Evolutionary conservation across 352 stramenopile genomes (phyloP).

Genomic region (Globisporangium spiculum): DNA sequence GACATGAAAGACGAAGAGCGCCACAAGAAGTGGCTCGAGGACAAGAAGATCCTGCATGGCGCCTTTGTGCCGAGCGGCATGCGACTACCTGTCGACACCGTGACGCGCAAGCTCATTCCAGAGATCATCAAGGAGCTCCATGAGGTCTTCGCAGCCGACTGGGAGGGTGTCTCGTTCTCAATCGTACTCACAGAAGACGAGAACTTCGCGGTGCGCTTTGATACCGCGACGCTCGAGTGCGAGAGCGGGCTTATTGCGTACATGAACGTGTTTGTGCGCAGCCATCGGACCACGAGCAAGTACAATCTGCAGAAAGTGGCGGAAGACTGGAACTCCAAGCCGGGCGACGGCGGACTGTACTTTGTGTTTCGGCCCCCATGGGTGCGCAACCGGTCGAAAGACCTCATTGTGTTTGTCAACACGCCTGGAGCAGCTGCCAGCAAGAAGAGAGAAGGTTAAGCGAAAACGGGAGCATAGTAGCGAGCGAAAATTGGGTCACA

Average conservation of each 20-base stretch:
- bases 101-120: slow-evolving; percentile 64
- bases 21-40: slow-evolving; percentile 55
- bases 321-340: slow-evolving; percentile 78
- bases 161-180: slow-evolving; percentile 52
- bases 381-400: slow-evolving; percentile 60
- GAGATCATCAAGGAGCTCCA: slow-evolving; percentile 75
- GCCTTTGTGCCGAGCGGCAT: slow-evolving; percentile 63
- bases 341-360: slow-evolving; percentile 55
- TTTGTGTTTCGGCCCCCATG: slow-evolving; percentile 60
- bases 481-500: neutral
- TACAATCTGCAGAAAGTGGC: slow-evolving; percentile 75
- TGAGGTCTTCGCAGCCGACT: slow-evolving; percentile 55
- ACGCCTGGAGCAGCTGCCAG: neutral
- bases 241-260: slow-evolving; percentile 69
- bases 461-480: neutral
- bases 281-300: slow-evolving; percentile 61
- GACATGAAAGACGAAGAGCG: slow-evolving; percentile 52
- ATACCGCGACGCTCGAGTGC: slow-evolving; percentile 40
- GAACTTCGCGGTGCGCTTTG: slow-evolving; percentile 61
- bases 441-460: neutral
- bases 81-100: slow-evolving; percentile 46
- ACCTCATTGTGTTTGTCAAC: slow-evolving; percentile 44
- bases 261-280: slow-evolving; percentile 81
- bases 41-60: slow-evolving; percentile 72
- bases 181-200: slow-evolving; percentile 58